phyloP scores from a whole-genome alignment of 2,329 filamentous ascomycete species.

The Emmonsiellopsis sp. region DNA sequence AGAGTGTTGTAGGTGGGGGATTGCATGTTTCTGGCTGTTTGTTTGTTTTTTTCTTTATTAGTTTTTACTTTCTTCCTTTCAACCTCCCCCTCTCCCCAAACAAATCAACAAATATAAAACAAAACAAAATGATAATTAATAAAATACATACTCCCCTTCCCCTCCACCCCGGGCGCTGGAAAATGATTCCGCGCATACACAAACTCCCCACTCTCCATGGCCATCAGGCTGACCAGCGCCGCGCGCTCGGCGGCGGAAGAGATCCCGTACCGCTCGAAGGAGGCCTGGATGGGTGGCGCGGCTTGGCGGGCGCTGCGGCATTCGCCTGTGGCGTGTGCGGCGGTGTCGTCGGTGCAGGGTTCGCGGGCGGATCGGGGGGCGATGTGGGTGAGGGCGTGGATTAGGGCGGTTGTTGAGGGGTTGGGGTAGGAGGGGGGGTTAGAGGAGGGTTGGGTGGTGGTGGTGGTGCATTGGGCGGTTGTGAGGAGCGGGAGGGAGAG shows the following conservation, averaged over 20 bases:
- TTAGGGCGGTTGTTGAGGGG: not conserved
- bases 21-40: slow-evolving; percentile 54
- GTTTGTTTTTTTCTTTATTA: not conserved
- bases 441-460: not conserved
- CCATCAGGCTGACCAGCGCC: slow-evolving; percentile 59
- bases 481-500: too few species aligned
- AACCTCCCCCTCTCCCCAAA: not conserved
- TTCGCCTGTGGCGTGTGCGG: slow-evolving; percentile 42
- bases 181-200: slow-evolving; percentile 60
- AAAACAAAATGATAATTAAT: not conserved
- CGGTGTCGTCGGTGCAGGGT: slow-evolving; percentile 40
- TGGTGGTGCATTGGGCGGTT: not conserved
- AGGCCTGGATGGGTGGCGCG: slow-evolving; percentile 45
- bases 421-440: not conserved
- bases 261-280: slow-evolving; percentile 52
- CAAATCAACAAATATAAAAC: slow-evolving; percentile 1
- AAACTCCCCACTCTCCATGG: slow-evolving; percentile 61
- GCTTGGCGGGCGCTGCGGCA: slow-evolving; percentile 57
- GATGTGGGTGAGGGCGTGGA: slow-evolving; percentile 29
- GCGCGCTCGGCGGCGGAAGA: slow-evolving; percentile 52
- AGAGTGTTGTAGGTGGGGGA: slow-evolving; percentile 43
- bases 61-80: not conserved
- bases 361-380: slow-evolving; percentile 42
- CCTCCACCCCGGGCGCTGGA: slow-evolving; percentile 38
- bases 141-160: slow-evolving; percentile 32